Conservation (phyloP, 2,329 filamentous ascomycete species). For the Alternaria arborescens region DNA sequence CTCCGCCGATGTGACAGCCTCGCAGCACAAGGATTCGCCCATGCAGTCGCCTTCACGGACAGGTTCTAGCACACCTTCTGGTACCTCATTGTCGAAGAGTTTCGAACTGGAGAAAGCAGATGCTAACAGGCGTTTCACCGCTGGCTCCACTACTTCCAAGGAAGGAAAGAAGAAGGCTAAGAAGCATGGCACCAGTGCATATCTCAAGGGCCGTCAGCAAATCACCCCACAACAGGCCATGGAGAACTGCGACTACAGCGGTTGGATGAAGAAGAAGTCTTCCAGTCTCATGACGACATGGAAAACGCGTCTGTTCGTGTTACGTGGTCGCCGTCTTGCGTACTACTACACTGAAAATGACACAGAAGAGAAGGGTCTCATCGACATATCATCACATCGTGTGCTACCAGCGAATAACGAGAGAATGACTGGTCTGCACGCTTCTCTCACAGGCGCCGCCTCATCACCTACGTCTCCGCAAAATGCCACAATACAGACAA, state of each 20-base stretch:
- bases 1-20: conserved; percentile 51
- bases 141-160: conserved; percentile 56
- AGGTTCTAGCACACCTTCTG: conserved; percentile 74
- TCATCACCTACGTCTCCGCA: conserved; percentile 68
- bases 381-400: conserved; percentile 96
- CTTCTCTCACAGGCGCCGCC: conserved; percentile 88
- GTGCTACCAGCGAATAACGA: conserved; percentile 96
- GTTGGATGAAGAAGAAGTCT: conserved; percentile 99
- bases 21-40: conserved; percentile 61
- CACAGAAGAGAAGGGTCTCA: conserved; percentile 90
- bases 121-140: conserved; percentile 44
- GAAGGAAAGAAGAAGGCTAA: conserved; percentile 63
- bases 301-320: conserved; percentile 95
- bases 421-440: conserved; percentile 86
- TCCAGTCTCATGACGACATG: conserved; percentile 96
- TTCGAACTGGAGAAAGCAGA: conserved; percentile 80
- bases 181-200: conserved; percentile 96
- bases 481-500: conserved; percentile 50
- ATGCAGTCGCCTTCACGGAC: conserved; percentile 74
- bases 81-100: conserved; percentile 67
- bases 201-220: conserved; percentile 84
- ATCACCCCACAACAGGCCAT: conserved; percentile 85
- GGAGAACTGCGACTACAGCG: conserved; percentile 86
- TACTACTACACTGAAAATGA: conserved; percentile 98
- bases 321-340: conserved; percentile 87